Conservation (phyloP, 2,329 filamentous ascomycete species). For the Juglanconis oblonga region DNA sequence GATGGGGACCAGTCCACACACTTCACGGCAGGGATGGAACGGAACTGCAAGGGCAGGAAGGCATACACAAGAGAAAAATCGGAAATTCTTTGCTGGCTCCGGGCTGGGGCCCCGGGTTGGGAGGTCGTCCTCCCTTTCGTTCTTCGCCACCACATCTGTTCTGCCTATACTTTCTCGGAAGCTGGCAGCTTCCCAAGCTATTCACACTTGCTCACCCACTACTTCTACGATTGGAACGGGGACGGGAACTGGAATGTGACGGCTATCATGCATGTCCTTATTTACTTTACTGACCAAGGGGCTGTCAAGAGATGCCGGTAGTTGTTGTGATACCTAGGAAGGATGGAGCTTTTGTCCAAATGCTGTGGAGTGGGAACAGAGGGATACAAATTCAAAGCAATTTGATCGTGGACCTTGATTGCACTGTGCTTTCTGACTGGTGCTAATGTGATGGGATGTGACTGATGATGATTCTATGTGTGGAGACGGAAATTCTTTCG, state of each 20-base stretch:
- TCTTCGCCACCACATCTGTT: background rate
- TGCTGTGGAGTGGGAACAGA: background rate
- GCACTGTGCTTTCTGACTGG: too few relatives aligned
- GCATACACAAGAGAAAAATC: background rate
- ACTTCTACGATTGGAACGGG: background rate
- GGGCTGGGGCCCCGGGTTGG: background rate
- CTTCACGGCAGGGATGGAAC: constrained; percentile 10
- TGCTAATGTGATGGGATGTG: background rate
- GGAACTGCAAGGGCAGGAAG: constrained; percentile 8
- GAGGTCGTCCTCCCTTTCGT: background rate
- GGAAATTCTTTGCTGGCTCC: background rate
- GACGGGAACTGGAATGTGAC: background rate
- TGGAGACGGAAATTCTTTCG: too few relatives aligned
- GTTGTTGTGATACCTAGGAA: background rate
- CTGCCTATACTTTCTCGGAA: background rate
- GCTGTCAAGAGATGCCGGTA: background rate
- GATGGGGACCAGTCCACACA: background rate
- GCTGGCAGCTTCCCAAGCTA: background rate
- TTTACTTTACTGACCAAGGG: background rate
- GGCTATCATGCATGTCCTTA: background rate
- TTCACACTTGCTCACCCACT: background rate
- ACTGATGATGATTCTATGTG: background rate
- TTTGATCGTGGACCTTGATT: background rate
- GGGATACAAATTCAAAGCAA: background rate
- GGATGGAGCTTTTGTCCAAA: background rate